Conservation (phyloP, 768 basidiomycete species). For the Tulasnella sp. region DNA sequence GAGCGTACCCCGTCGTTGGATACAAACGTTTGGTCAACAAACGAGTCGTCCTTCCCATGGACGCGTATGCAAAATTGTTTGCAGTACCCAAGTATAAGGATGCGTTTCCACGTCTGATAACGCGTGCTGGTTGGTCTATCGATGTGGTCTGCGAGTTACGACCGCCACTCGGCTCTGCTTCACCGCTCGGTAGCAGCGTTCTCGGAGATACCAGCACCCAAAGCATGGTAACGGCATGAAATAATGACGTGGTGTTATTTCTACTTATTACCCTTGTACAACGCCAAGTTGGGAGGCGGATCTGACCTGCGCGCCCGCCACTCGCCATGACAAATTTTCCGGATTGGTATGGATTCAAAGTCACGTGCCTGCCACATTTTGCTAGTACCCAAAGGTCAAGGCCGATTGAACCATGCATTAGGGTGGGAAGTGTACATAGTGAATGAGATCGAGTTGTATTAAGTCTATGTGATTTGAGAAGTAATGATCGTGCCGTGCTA, state of each 20-base stretch:
- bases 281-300: neutral
- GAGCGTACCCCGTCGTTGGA: slow-evolving; percentile 1
- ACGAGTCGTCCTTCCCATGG: neutral
- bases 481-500: neutral
- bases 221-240: neutral
- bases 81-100: neutral
- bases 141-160: slow-evolving; percentile 13
- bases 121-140: neutral
- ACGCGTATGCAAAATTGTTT: neutral
- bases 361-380: neutral
- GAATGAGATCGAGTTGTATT: neutral
- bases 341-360: neutral
- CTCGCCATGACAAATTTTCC: neutral
- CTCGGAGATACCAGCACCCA: slow-evolving; percentile 12
- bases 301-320: neutral
- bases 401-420: neutral
- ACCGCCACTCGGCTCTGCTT: slow-evolving; percentile 9
- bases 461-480: neutral
- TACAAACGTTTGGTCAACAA: neutral
- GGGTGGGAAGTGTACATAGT: neutral
- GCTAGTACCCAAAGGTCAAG: neutral
- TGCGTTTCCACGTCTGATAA: slow-evolving; percentile 8
- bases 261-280: neutral
- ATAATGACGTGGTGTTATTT: neutral
- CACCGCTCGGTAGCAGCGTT: neutral